Conservation (phyloP, 192 early-diverging fungal species). For the Coemansia sp. region DNA sequence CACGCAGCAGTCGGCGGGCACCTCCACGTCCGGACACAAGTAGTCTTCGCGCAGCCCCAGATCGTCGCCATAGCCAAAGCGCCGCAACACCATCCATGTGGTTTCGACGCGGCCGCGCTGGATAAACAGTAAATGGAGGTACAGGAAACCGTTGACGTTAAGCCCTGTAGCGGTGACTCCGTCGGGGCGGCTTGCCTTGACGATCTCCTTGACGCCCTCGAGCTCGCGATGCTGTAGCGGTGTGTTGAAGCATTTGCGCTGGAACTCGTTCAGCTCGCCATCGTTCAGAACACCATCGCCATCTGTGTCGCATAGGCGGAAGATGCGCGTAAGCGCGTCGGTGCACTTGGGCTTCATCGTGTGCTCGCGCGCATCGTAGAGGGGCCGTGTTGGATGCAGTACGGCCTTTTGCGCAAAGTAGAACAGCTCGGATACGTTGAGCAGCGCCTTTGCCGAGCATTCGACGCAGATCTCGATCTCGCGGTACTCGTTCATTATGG, state of each 20-base stretch:
- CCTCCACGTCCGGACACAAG: constrained; percentile 83
- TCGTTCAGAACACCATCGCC: constrained; percentile 92
- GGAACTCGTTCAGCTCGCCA: constrained; percentile 94
- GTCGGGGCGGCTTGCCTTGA: constrained; percentile 81
- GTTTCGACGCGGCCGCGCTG: constrained; percentile 97
- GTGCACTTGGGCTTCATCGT: constrained; percentile 84
- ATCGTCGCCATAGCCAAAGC: constrained; percentile 97
- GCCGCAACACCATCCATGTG: constrained; percentile 95
- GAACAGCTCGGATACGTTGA: constrained; percentile 99
- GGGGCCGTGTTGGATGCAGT: constrained; percentile 92
- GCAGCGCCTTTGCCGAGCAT: constrained; percentile 92
- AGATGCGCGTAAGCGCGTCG: constrained; percentile 91
- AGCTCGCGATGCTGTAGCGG: constrained; percentile 95
- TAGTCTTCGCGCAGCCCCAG: constrained; percentile 90
- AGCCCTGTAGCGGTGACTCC: constrained; percentile 87
- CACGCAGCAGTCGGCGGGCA: constrained; percentile 87
- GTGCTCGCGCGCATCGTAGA: constrained; percentile 95
- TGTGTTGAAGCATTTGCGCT: constrained; percentile 94
- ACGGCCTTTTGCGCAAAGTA: constrained; percentile 99
- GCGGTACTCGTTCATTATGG: constrained; percentile 99
- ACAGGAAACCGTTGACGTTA: constrained; percentile 93
- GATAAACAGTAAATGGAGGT: constrained; percentile 94
- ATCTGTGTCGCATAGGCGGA: constrained; percentile 94
- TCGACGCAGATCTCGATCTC: constrained; percentile 99
- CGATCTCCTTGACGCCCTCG: constrained; percentile 94